Evolutionary conservation across 257 asterid genomes (phyloP), one percentile per base, ranked within the genome.

Genomic region (Paulownia fortunei): DNA sequence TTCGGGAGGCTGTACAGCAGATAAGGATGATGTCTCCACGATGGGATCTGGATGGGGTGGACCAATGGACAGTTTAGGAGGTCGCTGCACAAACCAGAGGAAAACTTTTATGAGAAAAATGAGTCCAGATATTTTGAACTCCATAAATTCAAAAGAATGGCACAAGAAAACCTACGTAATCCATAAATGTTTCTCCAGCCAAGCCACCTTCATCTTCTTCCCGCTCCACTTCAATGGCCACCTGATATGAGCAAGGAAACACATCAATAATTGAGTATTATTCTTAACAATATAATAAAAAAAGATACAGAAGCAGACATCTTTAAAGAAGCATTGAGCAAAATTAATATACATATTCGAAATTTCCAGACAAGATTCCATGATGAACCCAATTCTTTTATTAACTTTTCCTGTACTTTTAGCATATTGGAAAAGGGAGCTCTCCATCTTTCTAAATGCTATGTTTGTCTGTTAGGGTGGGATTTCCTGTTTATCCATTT

Each of bases 201-300:
- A 88, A 81, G 80, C 98, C 99, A 85, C 98, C 97, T 86, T 93
- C 98, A 73, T 92, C 98, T 87, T 96, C 99, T 86, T 96, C 99
- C 24, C 97, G 91, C 85, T 96, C 99, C 80, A 96, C 97, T 80
- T 93, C 97, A 69, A 90, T 88, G 44, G 98, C 98, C 76, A 86
- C 97, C 99, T 95, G 81, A 83, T 80, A 66, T 65, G 65, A 64
- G 74, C 37, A 70, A 47, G 55, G 51, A 34, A 78, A 63, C 36
- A 81, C 46, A 54, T 75, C 37, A 71, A 51, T 21, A 79, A 26
- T 76, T 30, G 60, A 66, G 16, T 36, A 64, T 34, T 26, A 69
- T 79, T 76, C 77, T 72, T 37, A 72, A 59, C 11, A 62, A 67
- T 36, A 54, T 10, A 18, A n/a, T 21, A 49, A 75, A 76, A 41